These are phyloP conservation scores for Quercus lobata DNA, from an alignment of 331 rosid species.

Conservation along the genomic window DNA sequence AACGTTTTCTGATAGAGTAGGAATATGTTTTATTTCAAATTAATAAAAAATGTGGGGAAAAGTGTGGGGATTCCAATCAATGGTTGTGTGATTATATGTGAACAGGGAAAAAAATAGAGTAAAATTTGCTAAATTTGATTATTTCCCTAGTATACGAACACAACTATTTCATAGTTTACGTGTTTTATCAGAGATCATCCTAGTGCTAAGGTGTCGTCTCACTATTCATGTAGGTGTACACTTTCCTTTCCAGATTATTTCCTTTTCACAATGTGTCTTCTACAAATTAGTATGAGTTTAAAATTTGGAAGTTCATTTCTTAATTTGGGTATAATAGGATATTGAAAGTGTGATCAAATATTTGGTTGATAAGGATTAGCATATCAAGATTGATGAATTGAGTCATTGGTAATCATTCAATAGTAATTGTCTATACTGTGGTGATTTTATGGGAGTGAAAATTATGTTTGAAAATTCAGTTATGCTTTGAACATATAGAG, in stretches of 20 bases:
- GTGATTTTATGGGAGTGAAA: no score
- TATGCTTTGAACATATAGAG: background rate
- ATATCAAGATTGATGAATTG: background rate
- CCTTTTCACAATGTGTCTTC: background rate
- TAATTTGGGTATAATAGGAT: background rate
- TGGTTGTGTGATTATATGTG: background rate
- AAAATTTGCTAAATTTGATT: background rate
- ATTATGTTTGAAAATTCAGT: background rate
- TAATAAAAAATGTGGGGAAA: background rate
- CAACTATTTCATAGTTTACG: background rate
- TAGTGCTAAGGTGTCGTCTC: background rate
- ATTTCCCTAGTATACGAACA: background rate
- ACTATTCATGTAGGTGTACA: background rate
- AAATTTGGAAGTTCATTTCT: background rate
- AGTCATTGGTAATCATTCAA: background rate
- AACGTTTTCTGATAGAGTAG: background rate
- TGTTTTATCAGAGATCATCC: background rate
- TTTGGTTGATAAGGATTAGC: background rate
- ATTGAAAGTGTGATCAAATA: background rate
- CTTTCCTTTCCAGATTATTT: background rate
- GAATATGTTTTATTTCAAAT: background rate
- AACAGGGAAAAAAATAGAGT: background rate
- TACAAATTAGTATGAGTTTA: background rate
- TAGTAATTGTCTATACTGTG: background rate
- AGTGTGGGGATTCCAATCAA: background rate